Evolutionary conservation across 2,329 filamentous ascomycete genomes (phyloP).

Genomic region (Botrytis elliptica): DNA sequence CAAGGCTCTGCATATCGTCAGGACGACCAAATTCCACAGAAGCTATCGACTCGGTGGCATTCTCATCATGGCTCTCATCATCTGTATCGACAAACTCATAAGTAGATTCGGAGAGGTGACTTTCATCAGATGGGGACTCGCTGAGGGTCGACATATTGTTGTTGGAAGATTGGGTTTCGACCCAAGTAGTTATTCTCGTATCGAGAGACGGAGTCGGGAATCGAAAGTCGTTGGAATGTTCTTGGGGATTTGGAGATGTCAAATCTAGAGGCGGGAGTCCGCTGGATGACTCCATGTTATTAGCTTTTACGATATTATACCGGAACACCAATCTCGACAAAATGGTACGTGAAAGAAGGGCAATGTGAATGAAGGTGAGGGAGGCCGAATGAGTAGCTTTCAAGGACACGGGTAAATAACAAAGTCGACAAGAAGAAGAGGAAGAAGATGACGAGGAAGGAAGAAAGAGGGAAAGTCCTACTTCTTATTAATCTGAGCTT

Average conservation of each 20-base stretch:
- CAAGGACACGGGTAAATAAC: background rate
- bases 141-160: slow-evolving; percentile 36
- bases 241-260: slow-evolving; percentile 20
- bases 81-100: slow-evolving; percentile 42
- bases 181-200: slow-evolving; percentile 35
- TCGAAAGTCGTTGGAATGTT: slow-evolving; percentile 29
- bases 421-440: background rate
- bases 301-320: slow-evolving; percentile 33
- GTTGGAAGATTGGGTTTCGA: slow-evolving; percentile 31
- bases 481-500: slow-evolving; percentile 4
- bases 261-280: slow-evolving; percentile 26
- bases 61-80: slow-evolving; percentile 38
- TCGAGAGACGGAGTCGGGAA: slow-evolving; percentile 35
- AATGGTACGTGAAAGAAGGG: background rate
- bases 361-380: slow-evolving; percentile 2
- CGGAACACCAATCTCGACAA: background rate
- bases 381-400: slow-evolving; percentile 8
- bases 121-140: slow-evolving; percentile 35
- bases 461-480: background rate
- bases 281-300: slow-evolving; percentile 37
- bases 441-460: background rate
- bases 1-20: slow-evolving; percentile 40
- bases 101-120: slow-evolving; percentile 37
- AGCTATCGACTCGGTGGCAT: slow-evolving; percentile 39
- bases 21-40: slow-evolving; percentile 39